Evolutionary conservation across 306 rosid species (phyloP).

Genomic region (Cyclanthera cordifolia): DNA sequence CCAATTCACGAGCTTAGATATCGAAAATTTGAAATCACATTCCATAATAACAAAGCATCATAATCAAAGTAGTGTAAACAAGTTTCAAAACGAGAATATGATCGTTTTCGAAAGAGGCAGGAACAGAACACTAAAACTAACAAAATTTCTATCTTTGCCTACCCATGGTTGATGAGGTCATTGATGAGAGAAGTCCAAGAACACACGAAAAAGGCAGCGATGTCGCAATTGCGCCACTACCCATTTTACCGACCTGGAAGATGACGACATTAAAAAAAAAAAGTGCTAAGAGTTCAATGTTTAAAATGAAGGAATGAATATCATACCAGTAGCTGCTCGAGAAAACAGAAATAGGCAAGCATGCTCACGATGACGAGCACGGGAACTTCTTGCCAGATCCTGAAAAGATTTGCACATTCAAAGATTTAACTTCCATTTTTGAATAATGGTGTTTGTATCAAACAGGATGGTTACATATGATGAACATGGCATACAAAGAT

Average conservation of each 20-base stretch:
- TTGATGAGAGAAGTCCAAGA: slow-evolving; percentile 77
- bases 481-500: background rate
- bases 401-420: slow-evolving; percentile 18
- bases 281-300: slow-evolving; percentile 11
- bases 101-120: no score
- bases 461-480: background rate
- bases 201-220: slow-evolving; percentile 96
- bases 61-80: background rate
- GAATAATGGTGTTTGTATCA: background rate
- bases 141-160: slow-evolving; percentile 22
- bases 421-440: background rate
- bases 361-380: slow-evolving; percentile 92
- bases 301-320: background rate
- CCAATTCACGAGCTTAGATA: no score
- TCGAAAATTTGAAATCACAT: background rate
- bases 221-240: slow-evolving; percentile 61
- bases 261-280: slow-evolving; percentile 9
- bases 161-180: slow-evolving; percentile 97
- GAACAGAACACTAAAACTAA: background rate
- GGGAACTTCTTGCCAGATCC: slow-evolving; percentile 97
- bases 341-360: slow-evolving; percentile 96
- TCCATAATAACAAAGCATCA: background rate
- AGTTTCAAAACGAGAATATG: background rate
- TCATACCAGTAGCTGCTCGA: slow-evolving; percentile 86
- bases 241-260: slow-evolving; percentile 61